Evolutionary conservation across 805 yeast species (phyloP).

Genomic region (Hanseniaspora pseudoguilliermondii): DNA sequence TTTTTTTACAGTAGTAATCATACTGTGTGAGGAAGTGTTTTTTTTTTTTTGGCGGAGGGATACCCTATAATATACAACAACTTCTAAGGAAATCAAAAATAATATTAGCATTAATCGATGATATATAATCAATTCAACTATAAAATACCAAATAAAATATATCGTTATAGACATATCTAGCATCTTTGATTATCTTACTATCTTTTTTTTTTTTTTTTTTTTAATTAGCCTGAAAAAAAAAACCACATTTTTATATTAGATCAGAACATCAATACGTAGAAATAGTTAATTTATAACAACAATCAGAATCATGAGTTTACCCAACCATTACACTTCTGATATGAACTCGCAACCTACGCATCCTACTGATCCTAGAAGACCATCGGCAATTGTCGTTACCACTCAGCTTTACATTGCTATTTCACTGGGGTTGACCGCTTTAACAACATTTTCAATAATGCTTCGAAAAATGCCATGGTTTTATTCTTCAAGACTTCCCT

Average conservation of each 20-base stretch:
- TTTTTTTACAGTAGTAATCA: neutral
- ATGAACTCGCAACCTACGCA: neutral
- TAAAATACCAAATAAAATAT: too few species aligned
- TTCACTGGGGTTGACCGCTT: slow-evolving; percentile 54
- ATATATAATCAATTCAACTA: too few species aligned
- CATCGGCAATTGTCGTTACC: slow-evolving; percentile 46
- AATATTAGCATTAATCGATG: too few species aligned
- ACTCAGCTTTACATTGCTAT: slow-evolving; percentile 66
- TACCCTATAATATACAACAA: too few species aligned
- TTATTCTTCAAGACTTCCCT: slow-evolving; percentile 57
- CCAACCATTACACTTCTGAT: neutral
- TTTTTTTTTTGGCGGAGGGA: too few species aligned
- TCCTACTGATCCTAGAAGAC: slow-evolving; percentile 27
- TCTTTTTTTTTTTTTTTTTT: too few species aligned
- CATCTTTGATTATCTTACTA: too few species aligned
- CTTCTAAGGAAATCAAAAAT: too few species aligned
- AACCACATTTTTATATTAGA: too few species aligned
- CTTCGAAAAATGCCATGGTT: slow-evolving; percentile 66
- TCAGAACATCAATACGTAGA: too few species aligned
- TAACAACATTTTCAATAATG: slow-evolving; percentile 55
- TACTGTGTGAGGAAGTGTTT: too few species aligned
- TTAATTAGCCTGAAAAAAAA: neutral
- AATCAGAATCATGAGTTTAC: neutral
- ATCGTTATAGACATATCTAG: too few species aligned
- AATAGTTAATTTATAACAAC: neutral